These are phyloP conservation scores for Hansenula sp. DNA, from an alignment of 1,139 yeast species.

Conservation along the genomic window DNA sequence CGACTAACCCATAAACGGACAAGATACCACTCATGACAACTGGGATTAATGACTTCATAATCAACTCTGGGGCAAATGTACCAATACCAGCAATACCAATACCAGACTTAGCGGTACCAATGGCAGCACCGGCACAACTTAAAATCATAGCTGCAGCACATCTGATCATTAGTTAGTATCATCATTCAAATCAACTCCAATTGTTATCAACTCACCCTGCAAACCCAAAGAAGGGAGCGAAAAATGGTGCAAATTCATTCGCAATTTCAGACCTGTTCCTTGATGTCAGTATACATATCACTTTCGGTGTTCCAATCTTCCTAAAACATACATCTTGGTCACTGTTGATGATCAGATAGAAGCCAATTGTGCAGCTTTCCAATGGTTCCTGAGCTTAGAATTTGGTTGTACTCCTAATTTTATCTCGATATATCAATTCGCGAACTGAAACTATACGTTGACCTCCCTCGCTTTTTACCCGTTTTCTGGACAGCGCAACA, in stretches of 20 bases:
- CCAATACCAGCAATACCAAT: conserved; percentile 94
- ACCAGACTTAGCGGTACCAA: conserved; percentile 98
- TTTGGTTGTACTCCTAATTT: too few species aligned
- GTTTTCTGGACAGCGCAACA: too few species aligned
- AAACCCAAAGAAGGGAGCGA: conserved; percentile 94
- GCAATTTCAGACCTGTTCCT: conserved; percentile 21
- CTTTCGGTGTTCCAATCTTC: not conserved
- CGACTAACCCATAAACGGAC: conserved; percentile 94
- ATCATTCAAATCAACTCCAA: not conserved
- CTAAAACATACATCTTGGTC: not conserved
- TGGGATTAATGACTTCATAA: conserved; percentile 84
- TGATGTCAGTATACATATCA: conserved; percentile 3
- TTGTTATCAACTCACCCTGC: conserved; percentile 53
- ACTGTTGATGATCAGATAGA: not conserved
- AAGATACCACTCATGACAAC: conserved; percentile 98
- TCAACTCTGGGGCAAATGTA: conserved; percentile 77
- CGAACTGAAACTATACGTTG: too few species aligned
- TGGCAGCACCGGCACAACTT: conserved; percentile 94
- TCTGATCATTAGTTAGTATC: conserved; percentile 23
- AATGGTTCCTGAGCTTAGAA: not conserved
- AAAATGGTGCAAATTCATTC: conserved; percentile 72
- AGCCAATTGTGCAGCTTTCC: not conserved
- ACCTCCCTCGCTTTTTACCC: too few species aligned
- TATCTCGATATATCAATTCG: too few species aligned
- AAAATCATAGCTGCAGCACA: conserved; percentile 90